Evolutionary conservation across 2,329 filamentous ascomycete species (phyloP).

Genomic region (Nemania sp.): DNA sequence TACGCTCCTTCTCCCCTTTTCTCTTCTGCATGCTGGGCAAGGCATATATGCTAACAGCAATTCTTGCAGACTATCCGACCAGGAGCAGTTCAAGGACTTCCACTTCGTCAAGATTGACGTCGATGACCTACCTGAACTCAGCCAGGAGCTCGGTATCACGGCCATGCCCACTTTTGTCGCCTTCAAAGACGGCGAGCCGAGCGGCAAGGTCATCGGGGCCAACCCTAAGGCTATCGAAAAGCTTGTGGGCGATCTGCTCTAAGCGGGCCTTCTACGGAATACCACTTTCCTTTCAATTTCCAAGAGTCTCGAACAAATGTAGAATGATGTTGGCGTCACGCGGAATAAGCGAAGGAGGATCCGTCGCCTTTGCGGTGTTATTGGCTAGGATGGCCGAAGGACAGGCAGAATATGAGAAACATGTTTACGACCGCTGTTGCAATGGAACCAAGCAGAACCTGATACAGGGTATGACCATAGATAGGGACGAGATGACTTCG

Average conservation of each 20-base stretch:
- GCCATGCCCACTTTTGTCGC: slow-evolving; percentile 94
- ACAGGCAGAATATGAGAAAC: neutral
- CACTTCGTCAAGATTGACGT: slow-evolving; percentile 93
- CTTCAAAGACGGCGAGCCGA: slow-evolving; percentile 83
- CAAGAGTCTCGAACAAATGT: neutral
- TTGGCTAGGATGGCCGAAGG: slow-evolving; percentile 1
- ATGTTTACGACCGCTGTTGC: neutral
- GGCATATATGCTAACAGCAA: slow-evolving; percentile 24
- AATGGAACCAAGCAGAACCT: neutral
- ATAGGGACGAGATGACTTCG: neutral
- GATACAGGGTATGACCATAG: neutral
- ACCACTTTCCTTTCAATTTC: neutral
- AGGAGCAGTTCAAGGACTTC: slow-evolving; percentile 67
- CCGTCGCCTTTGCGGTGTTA: neutral
- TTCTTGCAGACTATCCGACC: slow-evolving; percentile 67
- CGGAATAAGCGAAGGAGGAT: neutral
- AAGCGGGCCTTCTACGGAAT: slow-evolving; percentile 4
- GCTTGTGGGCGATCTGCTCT: slow-evolving; percentile 50
- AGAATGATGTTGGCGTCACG: neutral
- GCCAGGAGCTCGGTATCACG: slow-evolving; percentile 81
- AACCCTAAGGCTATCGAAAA: slow-evolving; percentile 76
- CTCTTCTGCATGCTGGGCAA: neutral
- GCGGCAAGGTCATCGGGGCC: slow-evolving; percentile 81
- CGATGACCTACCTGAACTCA: slow-evolving; percentile 80
- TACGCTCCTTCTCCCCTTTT: neutral